A percentile compares a stretch with the other conserved stretches of the same genome.
Conservation (phyloP, 2,329 filamentous ascomycete genomes). For the Apiospora sp. region DNA sequence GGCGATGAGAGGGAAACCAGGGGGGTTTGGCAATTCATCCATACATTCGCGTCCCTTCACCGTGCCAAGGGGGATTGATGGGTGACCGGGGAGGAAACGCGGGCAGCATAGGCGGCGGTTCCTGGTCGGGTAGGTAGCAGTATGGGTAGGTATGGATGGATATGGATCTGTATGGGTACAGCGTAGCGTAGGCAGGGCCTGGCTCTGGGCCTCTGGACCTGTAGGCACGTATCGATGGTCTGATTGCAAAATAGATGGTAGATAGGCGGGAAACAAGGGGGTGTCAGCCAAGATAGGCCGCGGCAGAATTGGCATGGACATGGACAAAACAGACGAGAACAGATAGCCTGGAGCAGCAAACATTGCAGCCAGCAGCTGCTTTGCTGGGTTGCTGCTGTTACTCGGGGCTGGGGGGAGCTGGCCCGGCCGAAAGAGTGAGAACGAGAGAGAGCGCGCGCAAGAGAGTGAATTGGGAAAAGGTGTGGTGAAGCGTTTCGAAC, state of each 20-base stretch:
- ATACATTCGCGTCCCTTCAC: constrained; percentile 19
- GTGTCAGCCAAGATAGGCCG: constrained; percentile 9
- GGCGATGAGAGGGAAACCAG: constrained; percentile 19
- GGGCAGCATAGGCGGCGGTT: constrained; percentile 22
- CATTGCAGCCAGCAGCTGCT: not conserved
- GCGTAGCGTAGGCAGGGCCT: constrained; percentile 8
- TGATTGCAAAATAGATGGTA: constrained; percentile 15
- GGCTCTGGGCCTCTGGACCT: not conserved
- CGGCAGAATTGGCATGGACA: not conserved
- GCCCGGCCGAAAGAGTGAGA: constrained; percentile 11
- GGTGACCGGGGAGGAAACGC: constrained; percentile 19
- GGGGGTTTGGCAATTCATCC: constrained; percentile 9
- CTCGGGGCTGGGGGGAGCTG: constrained; percentile 1
- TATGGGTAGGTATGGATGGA: constrained; percentile 17
- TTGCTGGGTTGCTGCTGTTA: not conserved
- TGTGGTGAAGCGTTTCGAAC: constrained; percentile 21
- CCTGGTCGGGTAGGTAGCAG: constrained; percentile 17
- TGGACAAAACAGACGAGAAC: not conserved
- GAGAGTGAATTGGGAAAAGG: constrained; percentile 17
- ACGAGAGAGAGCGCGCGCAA: not conserved
- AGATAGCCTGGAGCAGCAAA: constrained; percentile 1
- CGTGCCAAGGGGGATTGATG: constrained; percentile 19
- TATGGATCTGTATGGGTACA: constrained; percentile 19
- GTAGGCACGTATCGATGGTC: constrained; percentile 18
- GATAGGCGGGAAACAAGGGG: constrained; percentile 22